A percentile compares a stretch with the other conserved stretches of the same genome.
These are phyloP conservation scores for Calendula officinalis DNA, from an alignment of 129 eudicot genomes.

Conservation along the genomic window DNA sequence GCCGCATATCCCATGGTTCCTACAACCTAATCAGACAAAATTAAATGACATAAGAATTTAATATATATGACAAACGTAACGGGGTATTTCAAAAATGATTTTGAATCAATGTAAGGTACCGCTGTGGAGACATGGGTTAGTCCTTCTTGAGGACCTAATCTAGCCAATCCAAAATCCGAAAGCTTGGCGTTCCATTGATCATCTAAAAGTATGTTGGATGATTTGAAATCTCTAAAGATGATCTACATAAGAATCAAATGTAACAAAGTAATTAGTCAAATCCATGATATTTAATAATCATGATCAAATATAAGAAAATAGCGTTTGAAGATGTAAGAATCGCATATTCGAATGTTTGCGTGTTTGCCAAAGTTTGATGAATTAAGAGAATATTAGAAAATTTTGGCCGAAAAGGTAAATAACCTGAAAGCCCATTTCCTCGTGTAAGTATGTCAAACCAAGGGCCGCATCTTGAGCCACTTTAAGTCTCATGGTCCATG, in stretches of 20 bases:
- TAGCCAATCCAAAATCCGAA: slow-evolving; percentile 29
- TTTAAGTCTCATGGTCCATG: slow-evolving; percentile 67
- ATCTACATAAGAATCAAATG: slow-evolving; percentile 4
- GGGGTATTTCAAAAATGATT: too few species aligned
- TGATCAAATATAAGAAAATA: too few species aligned
- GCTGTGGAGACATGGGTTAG: slow-evolving; percentile 80
- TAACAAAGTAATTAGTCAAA: slow-evolving; percentile 9
- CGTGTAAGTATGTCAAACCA: slow-evolving; percentile 67
- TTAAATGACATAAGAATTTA: background rate
- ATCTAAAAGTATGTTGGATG: slow-evolving; percentile 10
- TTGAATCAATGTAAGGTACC: slow-evolving; percentile 34
- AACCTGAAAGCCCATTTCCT: slow-evolving; percentile 76
- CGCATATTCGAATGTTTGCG: too few species aligned
- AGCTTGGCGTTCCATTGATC: slow-evolving; percentile 13
- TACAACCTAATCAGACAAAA: slow-evolving; percentile 42
- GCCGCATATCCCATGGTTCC: slow-evolving; percentile 25
- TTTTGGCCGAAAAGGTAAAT: too few species aligned
- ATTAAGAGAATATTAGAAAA: too few species aligned
- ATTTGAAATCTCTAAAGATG: background rate
- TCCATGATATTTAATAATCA: too few species aligned
- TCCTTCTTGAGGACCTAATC: slow-evolving; percentile 44
- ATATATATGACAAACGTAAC: too few species aligned
- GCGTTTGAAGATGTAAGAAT: too few species aligned
- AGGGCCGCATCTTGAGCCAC: slow-evolving; percentile 38
- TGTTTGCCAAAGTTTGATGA: too few species aligned